These are phyloP conservation scores for Daldinia loculata DNA, from an alignment of 495 filamentous ascomycete species.

Conservation along the genomic window DNA sequence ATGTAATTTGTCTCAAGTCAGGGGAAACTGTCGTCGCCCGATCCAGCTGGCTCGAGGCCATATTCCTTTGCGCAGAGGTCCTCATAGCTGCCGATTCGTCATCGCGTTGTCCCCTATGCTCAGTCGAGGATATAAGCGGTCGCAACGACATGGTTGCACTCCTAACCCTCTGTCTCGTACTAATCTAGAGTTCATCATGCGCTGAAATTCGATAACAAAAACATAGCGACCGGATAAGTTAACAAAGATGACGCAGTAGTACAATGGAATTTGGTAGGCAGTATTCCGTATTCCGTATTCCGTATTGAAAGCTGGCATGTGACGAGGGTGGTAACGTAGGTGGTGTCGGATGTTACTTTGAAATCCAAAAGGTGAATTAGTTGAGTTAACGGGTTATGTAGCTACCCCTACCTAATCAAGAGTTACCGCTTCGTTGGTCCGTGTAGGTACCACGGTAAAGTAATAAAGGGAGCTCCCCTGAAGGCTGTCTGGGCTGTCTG, in stretches of 20 bases:
- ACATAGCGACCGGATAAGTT: slow-evolving; percentile 24
- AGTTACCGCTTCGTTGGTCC: not conserved
- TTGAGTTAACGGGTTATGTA: not conserved
- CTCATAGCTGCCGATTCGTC: slow-evolving; percentile 24
- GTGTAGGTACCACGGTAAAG: not conserved
- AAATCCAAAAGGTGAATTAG: not conserved
- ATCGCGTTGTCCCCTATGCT: slow-evolving; percentile 36
- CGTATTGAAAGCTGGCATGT: slow-evolving; percentile 35
- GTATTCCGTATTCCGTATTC: not conserved
- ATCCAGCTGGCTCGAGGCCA: slow-evolving; percentile 20
- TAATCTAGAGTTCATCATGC: slow-evolving; percentile 37
- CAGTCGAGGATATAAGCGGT: slow-evolving; percentile 41
- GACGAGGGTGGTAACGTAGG: slow-evolving; percentile 18
- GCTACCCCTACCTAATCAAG: not conserved
- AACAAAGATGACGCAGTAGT: slow-evolving; percentile 7
- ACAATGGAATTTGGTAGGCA: not conserved
- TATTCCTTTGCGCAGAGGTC: slow-evolving; percentile 24
- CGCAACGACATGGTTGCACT: slow-evolving; percentile 46
- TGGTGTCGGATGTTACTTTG: not conserved
- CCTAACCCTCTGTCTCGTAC: slow-evolving; percentile 21
- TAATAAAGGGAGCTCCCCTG: not conserved
- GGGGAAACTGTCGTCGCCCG: slow-evolving; percentile 18
- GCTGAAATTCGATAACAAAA: not conserved
- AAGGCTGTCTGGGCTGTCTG: not conserved
- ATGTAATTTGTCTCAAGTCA: slow-evolving; percentile 26